Percentiles rank a stretch among this genome's conserved stretches.
phyloP scores from a whole-genome alignment of 148 eudicot species.

The Spergularia marina region DNA sequence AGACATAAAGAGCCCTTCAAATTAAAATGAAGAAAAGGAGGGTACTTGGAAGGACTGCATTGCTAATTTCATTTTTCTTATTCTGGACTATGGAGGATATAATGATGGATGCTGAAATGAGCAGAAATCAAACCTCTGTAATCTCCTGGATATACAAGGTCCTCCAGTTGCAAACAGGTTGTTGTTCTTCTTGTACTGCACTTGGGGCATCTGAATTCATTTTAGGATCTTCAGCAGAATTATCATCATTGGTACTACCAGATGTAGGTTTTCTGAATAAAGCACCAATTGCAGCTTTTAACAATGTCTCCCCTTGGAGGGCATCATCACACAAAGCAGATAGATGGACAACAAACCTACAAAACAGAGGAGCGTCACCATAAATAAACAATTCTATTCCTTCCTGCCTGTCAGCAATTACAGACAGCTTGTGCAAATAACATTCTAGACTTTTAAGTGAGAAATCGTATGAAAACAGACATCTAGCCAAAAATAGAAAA shows the following conservation, averaged over 20 bases:
- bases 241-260: slow-evolving; percentile 32
- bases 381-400: not conserved
- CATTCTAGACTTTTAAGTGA: not conserved
- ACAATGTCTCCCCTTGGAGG: slow-evolving; percentile 55
- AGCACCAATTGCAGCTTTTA: slow-evolving; percentile 54
- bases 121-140: slow-evolving; percentile 41
- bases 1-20: not conserved
- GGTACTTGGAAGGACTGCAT: not conserved
- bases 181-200: slow-evolving; percentile 35
- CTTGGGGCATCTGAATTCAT: slow-evolving; percentile 23
- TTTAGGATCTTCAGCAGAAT: slow-evolving; percentile 33
- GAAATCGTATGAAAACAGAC: not conserved
- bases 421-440: not conserved
- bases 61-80: not conserved
- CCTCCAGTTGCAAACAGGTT: slow-evolving; percentile 71
- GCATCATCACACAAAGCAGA: slow-evolving; percentile 68
- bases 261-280: slow-evolving; percentile 43
- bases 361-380: slow-evolving; percentile 15
- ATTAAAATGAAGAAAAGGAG: not conserved
- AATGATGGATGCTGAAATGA: not conserved
- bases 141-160: slow-evolving; percentile 63
- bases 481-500: slow-evolving; percentile 1
- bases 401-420: not conserved
- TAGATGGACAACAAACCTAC: slow-evolving; percentile 79
- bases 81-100: not conserved